These are phyloP conservation scores for Pleoardoris graminearum DNA, from an alignment of 2,329 filamentous ascomycete genomes.

Conservation along the genomic window DNA sequence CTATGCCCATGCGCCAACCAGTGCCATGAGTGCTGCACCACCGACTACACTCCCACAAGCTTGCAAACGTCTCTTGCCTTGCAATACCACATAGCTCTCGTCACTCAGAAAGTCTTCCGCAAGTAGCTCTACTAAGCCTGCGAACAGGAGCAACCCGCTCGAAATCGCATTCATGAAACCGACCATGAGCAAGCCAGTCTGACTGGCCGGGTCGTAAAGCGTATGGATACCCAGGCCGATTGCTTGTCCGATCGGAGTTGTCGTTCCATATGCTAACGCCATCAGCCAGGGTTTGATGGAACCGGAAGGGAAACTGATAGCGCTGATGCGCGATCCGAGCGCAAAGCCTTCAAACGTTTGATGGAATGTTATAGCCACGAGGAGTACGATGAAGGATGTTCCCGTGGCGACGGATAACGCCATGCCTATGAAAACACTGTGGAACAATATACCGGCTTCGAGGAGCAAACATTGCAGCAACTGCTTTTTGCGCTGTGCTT, in stretches of 20 bases:
- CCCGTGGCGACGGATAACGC: conserved; percentile 71
- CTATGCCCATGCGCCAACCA: conserved; percentile 68
- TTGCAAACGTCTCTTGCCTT: conserved; percentile 61
- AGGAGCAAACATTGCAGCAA: conserved; percentile 74
- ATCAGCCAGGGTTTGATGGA: conserved; percentile 76
- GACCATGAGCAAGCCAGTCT: conserved; percentile 54
- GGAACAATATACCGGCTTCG: conserved; percentile 78
- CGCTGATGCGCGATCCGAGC: conserved; percentile 70
- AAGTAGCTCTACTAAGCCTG: conserved; percentile 54
- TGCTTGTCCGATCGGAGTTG: conserved; percentile 56
- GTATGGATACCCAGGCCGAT: conserved; percentile 55
- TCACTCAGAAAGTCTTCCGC: conserved; percentile 63
- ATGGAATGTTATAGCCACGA: conserved; percentile 72
- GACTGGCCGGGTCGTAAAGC: conserved; percentile 54
- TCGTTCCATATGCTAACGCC: conserved; percentile 65
- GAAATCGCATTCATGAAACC: conserved; percentile 57
- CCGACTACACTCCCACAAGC: conserved; percentile 64
- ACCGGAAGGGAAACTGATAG: conserved; percentile 68
- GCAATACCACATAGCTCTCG: conserved; percentile 63
- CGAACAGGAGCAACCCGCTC: conserved; percentile 54
- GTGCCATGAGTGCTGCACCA: conserved; percentile 65
- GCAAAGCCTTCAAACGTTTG: conserved; percentile 72
- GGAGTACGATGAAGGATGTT: conserved; percentile 65
- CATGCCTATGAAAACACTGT: conserved; percentile 76
- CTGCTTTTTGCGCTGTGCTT: conserved; percentile 61